Percentiles rank a stretch among this genome's conserved stretches.
Evolutionary conservation across 371 early-diverging fungal genomes (phyloP).

Genomic region (Rhizopus sp.): DNA sequence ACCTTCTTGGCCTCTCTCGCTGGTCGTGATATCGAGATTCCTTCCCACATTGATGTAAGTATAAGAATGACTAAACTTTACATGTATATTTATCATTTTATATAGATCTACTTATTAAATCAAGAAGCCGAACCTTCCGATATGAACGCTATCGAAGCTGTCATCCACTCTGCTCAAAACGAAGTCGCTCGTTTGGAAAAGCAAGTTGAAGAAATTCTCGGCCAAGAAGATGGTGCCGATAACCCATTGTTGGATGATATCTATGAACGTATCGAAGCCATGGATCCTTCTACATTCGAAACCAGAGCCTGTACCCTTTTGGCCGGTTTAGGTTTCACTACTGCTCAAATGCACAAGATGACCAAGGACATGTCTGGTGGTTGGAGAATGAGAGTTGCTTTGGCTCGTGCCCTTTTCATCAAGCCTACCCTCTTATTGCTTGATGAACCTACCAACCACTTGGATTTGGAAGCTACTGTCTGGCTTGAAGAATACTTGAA

Average conservation of each 20-base stretch:
- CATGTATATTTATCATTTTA: neutral
- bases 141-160: slow-evolving; percentile 91
- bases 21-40: slow-evolving; percentile 94
- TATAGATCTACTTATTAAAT: slow-evolving; percentile 59
- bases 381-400: slow-evolving; percentile 98
- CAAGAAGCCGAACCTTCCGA: slow-evolving; percentile 94
- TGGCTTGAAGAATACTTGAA: slow-evolving; percentile 98
- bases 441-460: slow-evolving; percentile 98
- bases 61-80: neutral
- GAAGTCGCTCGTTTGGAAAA: slow-evolving; percentile 90
- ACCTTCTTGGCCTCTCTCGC: slow-evolving; percentile 96
- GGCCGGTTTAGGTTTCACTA: slow-evolving; percentile 93
- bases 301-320: slow-evolving; percentile 90
- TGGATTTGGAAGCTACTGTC: slow-evolving; percentile 97
- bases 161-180: slow-evolving; percentile 86
- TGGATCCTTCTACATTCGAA: slow-evolving; percentile 95
- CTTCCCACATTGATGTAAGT: slow-evolving; percentile 93
- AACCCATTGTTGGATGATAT: slow-evolving; percentile 90
- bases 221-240: slow-evolving; percentile 82
- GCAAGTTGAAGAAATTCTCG: slow-evolving; percentile 86
- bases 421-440: slow-evolving; percentile 95
- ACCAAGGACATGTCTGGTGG: slow-evolving; percentile 99
- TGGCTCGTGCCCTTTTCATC: slow-evolving; percentile 96
- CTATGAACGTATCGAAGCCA: slow-evolving; percentile 91
- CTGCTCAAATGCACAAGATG: slow-evolving; percentile 80